Base-by-base conservation (phyloP, 495 filamentous ascomycete genomes). In the Penicillium manginii region DNA sequence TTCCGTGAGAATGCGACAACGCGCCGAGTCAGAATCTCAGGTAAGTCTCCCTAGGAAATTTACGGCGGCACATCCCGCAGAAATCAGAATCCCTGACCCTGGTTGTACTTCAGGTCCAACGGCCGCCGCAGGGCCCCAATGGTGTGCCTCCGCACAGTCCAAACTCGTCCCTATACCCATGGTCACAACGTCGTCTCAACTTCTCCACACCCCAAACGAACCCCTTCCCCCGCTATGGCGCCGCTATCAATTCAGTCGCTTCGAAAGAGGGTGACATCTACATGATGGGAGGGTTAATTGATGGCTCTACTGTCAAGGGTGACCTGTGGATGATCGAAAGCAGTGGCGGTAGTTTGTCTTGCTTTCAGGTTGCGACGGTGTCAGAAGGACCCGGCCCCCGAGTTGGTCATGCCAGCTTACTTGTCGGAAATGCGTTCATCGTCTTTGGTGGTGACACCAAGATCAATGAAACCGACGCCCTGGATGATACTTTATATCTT, bases 361-460 rank as follows among this genome's bases (percentile, higher is more conserved):
- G 96, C 70, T 94, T 94, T 69, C 93, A 92, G 21, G 86, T 99
- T 46, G 84, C 87, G 7, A 97, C 96, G 0, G 94, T 90, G 2
- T 88, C 91, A 19, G 94, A 99, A 70, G 93, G 96, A 0, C 96
- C 96, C 0, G 94, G 96, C 5, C 93, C 96, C 3, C 84, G 96
- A 77, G 96, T 99, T 35, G 96, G 96, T 11, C 96, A 99, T 79
- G 83, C 94, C 5, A 92, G 91, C 78, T 81, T 99, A 69, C 80
- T 99, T 8, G 96, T 98, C 35, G 96, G 96, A 21, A 99, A 99
- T 77, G 96, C 96, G 1, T 99, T 97, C 67, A 99, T 99, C 63
- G 94, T 99, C 14, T 99, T 97, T 71, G 96, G 96, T 23, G 96
- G 96, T 65, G 96, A 99, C 71, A 99, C 96, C 22, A 98, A 98